A percentile compares a stretch with the other conserved stretches of the same genome.
phyloP scores from a whole-genome alignment of 805 yeast species.

The Pichia insulana region DNA sequence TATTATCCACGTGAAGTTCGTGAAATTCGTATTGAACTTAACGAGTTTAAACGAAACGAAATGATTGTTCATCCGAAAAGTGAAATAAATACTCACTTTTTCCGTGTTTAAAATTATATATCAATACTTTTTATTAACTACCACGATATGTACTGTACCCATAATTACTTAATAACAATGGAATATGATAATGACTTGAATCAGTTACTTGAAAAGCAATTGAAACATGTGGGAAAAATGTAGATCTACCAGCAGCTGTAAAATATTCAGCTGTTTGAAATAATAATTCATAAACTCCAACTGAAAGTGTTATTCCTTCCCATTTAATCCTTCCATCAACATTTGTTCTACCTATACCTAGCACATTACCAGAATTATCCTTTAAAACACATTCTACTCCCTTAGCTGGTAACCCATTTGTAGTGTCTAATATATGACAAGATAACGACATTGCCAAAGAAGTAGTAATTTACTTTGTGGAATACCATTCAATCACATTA shows the following conservation, averaged over 20 bases:
- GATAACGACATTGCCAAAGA: slow-evolving; percentile 13
- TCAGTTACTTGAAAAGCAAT: slow-evolving; percentile 58
- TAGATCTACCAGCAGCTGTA: slow-evolving; percentile 28
- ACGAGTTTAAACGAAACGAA: slow-evolving; percentile 48
- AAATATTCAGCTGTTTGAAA: slow-evolving; percentile 72
- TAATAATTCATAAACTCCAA: slow-evolving; percentile 68
- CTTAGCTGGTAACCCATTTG: slow-evolving; percentile 72
- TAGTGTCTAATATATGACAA: slow-evolving; percentile 84
- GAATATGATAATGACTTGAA: slow-evolving; percentile 82
- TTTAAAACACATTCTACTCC: slow-evolving; percentile 61
- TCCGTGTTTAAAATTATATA: slow-evolving; percentile 32
- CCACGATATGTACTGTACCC: slow-evolving; percentile 92
- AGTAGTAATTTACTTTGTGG: no score
- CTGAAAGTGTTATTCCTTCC: slow-evolving; percentile 30
- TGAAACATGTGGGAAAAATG: slow-evolving; percentile 86
- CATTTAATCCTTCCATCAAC: slow-evolving; percentile 73
- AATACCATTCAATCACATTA: no score
- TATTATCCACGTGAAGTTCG: slow-evolving; percentile 43
- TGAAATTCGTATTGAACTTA: slow-evolving; percentile 55
- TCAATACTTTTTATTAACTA: slow-evolving; percentile 11
- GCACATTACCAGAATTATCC: slow-evolving; percentile 26
- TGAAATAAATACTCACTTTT: slow-evolving; percentile 55
- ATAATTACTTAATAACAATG: slow-evolving; percentile 73
- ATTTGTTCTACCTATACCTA: slow-evolving; percentile 68
- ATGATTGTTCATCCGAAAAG: slow-evolving; percentile 65